These are phyloP conservation scores for Geosmithia flava DNA, from an alignment of 2,329 filamentous ascomycete genomes.

Conservation along the genomic window DNA sequence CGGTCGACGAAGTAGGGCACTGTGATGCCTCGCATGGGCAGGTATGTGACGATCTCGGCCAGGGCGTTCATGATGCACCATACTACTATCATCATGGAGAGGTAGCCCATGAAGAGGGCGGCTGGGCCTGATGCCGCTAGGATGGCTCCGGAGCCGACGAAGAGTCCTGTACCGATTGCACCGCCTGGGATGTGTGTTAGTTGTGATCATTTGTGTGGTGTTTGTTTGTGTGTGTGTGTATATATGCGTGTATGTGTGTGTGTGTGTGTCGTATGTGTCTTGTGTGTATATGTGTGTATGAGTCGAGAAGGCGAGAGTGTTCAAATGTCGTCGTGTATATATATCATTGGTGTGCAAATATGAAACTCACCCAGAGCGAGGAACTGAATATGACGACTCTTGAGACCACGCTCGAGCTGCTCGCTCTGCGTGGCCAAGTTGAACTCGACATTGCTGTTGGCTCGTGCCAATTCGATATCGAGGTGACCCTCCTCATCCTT, in stretches of 20 bases:
- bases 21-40: slow-evolving; percentile 43
- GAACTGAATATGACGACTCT: slow-evolving; percentile 49
- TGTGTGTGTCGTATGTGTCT: background rate
- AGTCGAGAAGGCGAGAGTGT: background rate
- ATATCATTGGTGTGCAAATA: background rate
- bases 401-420: slow-evolving; percentile 37
- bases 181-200: slow-evolving; percentile 16
- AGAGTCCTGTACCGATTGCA: slow-evolving; percentile 52
- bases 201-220: too few relatives aligned
- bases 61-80: slow-evolving; percentile 42
- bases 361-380: slow-evolving; percentile 33
- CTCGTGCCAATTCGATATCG: background rate
- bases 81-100: slow-evolving; percentile 40
- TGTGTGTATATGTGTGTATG: background rate
- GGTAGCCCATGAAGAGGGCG: slow-evolving; percentile 54
- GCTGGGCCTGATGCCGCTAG: slow-evolving; percentile 46
- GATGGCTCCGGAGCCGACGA: slow-evolving; percentile 47
- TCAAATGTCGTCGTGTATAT: background rate
- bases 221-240: background rate
- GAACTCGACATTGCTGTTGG: slow-evolving; percentile 2
- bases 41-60: slow-evolving; percentile 41
- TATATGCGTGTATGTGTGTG: too few relatives aligned
- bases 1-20: slow-evolving; percentile 43
- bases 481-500: background rate
- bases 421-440: slow-evolving; percentile 7